Evolutionary conservation across 2,329 filamentous ascomycete species (phyloP).

Genomic region (Verticillium albo-atrum): DNA sequence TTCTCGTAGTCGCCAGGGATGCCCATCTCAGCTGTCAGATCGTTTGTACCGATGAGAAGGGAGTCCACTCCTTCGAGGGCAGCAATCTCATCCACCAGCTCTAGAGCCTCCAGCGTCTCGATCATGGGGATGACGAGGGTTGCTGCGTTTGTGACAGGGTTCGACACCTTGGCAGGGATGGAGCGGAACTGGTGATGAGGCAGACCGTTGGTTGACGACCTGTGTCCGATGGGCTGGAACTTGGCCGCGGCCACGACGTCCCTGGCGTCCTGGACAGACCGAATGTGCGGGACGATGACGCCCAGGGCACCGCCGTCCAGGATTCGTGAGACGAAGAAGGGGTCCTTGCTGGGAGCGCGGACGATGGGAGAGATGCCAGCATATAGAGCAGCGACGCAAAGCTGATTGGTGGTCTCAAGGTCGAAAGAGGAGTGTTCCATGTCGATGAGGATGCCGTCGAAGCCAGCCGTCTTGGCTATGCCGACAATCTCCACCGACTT

Average conservation of each 20-base stretch:
- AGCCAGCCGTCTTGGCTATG: slow-evolving; percentile 33
- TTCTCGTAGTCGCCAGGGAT: slow-evolving; percentile 36
- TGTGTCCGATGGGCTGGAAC: slow-evolving; percentile 29
- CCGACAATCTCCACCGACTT: slow-evolving; percentile 28
- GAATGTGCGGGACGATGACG: slow-evolving; percentile 35
- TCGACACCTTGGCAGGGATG: slow-evolving; percentile 26
- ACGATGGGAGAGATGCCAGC: slow-evolving; percentile 35
- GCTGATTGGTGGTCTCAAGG: slow-evolving; percentile 27
- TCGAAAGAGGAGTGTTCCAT: slow-evolving; percentile 38
- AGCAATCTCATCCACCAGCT: slow-evolving; percentile 32
- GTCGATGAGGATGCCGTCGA: slow-evolving; percentile 37
- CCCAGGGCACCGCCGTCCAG: slow-evolving; percentile 35
- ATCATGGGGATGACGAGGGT: slow-evolving; percentile 38
- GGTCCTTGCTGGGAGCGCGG: slow-evolving; percentile 31
- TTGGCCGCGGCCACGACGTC: slow-evolving; percentile 31
- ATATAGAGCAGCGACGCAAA: slow-evolving; percentile 32
- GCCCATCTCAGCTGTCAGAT: slow-evolving; percentile 36
- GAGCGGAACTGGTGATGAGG: slow-evolving; percentile 28
- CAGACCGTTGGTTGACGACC: slow-evolving; percentile 29
- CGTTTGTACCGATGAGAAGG: slow-evolving; percentile 38
- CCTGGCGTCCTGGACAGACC: slow-evolving; percentile 27
- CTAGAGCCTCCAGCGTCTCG: slow-evolving; percentile 31
- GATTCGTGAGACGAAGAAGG: slow-evolving; percentile 30
- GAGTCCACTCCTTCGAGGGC: slow-evolving; percentile 36
- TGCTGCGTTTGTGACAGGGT: slow-evolving; percentile 26